Percentiles rank a stretch among this genome's conserved stretches.
Evolutionary conservation across 768 basidiomycete genomes (phyloP).

Genomic region (Bullera alba): DNA sequence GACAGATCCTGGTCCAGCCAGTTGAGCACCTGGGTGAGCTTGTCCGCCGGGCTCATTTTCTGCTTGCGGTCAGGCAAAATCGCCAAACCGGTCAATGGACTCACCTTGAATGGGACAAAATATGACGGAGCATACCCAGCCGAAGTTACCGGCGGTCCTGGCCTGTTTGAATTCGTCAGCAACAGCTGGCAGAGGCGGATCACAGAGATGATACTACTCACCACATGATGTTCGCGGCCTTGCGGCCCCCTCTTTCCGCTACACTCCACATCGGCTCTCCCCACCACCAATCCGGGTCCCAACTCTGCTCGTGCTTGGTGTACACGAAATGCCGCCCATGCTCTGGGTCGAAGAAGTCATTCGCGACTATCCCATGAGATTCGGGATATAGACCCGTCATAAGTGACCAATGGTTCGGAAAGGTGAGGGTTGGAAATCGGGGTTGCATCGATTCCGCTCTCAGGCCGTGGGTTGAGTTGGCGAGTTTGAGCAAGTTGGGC

Average conservation of each 20-base stretch:
- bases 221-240: slow-evolving; percentile 90
- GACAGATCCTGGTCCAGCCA: slow-evolving; percentile 76
- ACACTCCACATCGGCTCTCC: slow-evolving; percentile 98
- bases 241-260: slow-evolving; percentile 61
- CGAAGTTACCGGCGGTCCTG: slow-evolving; percentile 67
- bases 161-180: slow-evolving; percentile 51
- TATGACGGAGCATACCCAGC: slow-evolving; percentile 65
- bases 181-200: not conserved
- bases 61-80: not conserved
- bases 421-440: slow-evolving; percentile 83
- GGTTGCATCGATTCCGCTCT: slow-evolving; percentile 74
- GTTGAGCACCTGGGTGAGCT: slow-evolving; percentile 67
- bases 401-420: slow-evolving; percentile 90
- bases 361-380: slow-evolving; percentile 84
- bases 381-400: slow-evolving; percentile 87
- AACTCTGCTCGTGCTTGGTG: slow-evolving; percentile 56
- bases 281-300: slow-evolving; percentile 72
- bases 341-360: slow-evolving; percentile 80
- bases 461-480: slow-evolving; percentile 1
- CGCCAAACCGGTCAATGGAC: slow-evolving; percentile 10
- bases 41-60: slow-evolving; percentile 53
- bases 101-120: slow-evolving; percentile 70
- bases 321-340: slow-evolving; percentile 39
- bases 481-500: slow-evolving; percentile 10
- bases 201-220: slow-evolving; percentile 45